phyloP scores from a whole-genome alignment of 2,329 filamentous ascomycete species.

The Thermothelomyces thermophilus region DNA sequence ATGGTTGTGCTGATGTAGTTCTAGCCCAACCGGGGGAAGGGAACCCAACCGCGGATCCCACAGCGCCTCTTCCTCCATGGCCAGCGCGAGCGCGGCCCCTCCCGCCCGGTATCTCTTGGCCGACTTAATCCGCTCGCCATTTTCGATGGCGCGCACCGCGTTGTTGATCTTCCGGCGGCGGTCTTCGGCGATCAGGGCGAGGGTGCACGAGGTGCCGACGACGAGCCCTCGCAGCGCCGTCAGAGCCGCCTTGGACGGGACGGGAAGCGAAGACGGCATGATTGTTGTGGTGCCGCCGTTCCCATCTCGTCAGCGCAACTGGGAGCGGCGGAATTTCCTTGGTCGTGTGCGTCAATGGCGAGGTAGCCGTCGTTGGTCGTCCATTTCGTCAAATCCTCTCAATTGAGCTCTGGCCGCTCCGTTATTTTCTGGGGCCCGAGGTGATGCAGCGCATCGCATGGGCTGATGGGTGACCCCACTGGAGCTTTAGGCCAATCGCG shows the following conservation, averaged over 20 bases:
- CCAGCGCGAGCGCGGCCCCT: slow-evolving; percentile 23
- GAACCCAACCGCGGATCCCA: slow-evolving; percentile 13
- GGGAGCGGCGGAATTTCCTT: background rate
- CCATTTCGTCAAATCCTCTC: background rate
- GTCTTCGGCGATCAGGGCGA: slow-evolving; percentile 39
- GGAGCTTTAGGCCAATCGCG: slow-evolving; percentile 5
- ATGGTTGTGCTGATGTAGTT: background rate
- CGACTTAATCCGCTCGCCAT: slow-evolving; percentile 35
- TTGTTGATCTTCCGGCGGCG: slow-evolving; percentile 39
- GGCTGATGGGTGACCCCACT: slow-evolving; percentile 7
- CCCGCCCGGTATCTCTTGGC: slow-evolving; percentile 34
- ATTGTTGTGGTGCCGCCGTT: slow-evolving; percentile 13
- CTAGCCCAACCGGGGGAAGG: background rate
- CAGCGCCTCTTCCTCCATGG: slow-evolving; percentile 25
- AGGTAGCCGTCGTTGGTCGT: background rate
- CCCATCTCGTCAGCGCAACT: slow-evolving; percentile 24
- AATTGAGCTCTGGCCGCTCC: slow-evolving; percentile 2
- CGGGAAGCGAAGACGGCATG: slow-evolving; percentile 34
- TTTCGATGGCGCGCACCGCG: slow-evolving; percentile 34
- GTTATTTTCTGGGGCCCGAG: slow-evolving; percentile 9
- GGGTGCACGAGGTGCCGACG: slow-evolving; percentile 40
- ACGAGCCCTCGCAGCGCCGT: slow-evolving; percentile 39
- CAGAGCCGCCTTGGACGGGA: slow-evolving; percentile 41
- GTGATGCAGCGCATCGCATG: slow-evolving; percentile 13
- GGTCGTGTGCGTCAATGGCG: slow-evolving; percentile 3